Percentiles rank a stretch among this genome's conserved stretches.
Evolutionary conservation across 345 rosid genomes (phyloP).

Genomic region (Eucalyptus regnans): DNA sequence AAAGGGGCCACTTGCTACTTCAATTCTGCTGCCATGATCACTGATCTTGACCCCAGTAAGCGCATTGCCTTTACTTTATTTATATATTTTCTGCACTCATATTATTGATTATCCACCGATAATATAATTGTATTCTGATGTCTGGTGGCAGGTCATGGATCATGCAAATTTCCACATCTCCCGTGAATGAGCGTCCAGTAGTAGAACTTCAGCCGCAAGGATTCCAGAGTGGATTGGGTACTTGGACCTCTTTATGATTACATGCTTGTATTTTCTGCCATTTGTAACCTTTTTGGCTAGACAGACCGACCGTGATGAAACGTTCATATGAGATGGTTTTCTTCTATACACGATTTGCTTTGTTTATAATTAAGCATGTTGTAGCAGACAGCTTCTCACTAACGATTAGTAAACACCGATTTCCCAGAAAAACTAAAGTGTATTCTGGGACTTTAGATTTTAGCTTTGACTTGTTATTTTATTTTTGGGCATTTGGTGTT

Average conservation of each 20-base stretch:
- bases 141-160: constrained; percentile 4
- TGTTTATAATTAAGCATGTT: not conserved
- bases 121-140: not conserved
- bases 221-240: not conserved
- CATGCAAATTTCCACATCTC: constrained; percentile 1
- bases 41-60: constrained; percentile 56
- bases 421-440: not conserved
- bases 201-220: not conserved
- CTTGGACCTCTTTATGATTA: not conserved
- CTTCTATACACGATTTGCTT: not conserved
- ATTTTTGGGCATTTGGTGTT: not conserved
- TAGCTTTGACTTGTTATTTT: not conserved
- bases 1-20: constrained; percentile 52
- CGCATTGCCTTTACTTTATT: too few relatives aligned
- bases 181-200: not conserved
- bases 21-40: constrained; percentile 43
- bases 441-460: not conserved
- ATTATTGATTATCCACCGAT: not conserved
- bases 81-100: not conserved
- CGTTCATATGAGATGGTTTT: not conserved
- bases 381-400: not conserved
- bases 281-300: not conserved
- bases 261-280: not conserved
- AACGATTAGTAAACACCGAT: not conserved
- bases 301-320: not conserved